Evolutionary conservation across 2,329 filamentous ascomycete genomes (phyloP), one percentile per base, ranked within the genome.

Genomic region (Amesomyces nigricolor): DNA sequence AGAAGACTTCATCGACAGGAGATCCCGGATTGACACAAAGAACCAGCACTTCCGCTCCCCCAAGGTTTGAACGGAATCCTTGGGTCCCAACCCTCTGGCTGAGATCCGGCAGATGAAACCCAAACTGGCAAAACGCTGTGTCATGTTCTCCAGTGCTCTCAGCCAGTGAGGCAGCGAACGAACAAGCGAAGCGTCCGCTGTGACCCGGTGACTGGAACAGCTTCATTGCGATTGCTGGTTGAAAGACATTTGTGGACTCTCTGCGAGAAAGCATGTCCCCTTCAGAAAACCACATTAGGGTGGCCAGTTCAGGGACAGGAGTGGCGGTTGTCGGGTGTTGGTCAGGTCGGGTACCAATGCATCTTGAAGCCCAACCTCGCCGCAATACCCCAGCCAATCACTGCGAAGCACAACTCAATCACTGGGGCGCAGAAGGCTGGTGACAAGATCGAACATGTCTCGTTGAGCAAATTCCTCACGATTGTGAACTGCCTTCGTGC

Each of bases 261-360:
- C 54, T 47, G 43, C 51, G 47, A 56, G 52, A 50, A 53, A 29
- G 48, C 45, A 51, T 30, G 17, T 29, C 49, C 32, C 17, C n/a
- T 30, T 26, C 50, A 44, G 32, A 13, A 43, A 19, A 19, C 26
- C 38, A 44, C 38, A 42, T 19, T 43, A 40, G 16, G 13, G 22
- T 35, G 53, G 53, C 42, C 39, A 32, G 44, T 30, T 32, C 52
- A 53, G 54, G 47, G 54, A 51, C 48, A 38, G 47, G 50, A 53
- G 58, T 46, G 53, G 52, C 47, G 47, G 42, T 30, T 45, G 51
- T 38, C 38, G 38, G 46, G 47, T 49, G 59, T 58, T 58, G 56
- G 39, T 35, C 38, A 64, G 56, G 69, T 76, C 73, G 73, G 74
- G 74, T 73, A 75, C 67, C 71, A 70, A 76, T 73, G 73, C 74